phyloP scores from a whole-genome alignment of 768 basidiomycete species.

The Brasilioporus rufonigricans region DNA sequence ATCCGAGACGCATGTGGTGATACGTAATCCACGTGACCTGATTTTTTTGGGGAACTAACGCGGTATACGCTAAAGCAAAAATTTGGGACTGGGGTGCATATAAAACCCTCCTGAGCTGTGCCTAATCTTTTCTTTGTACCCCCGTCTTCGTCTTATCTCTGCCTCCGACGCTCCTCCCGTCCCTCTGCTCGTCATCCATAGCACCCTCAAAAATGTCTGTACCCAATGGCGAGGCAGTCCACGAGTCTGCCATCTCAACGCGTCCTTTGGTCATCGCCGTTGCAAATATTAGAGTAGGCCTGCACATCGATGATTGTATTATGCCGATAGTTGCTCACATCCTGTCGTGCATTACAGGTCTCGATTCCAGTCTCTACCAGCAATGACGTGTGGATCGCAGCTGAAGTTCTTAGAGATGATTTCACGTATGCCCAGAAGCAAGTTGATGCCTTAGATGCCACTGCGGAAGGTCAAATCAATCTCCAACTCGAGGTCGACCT shows the following conservation, averaged over 20 bases:
- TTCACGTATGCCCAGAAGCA: slow-evolving; percentile 67
- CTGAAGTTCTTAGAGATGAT: slow-evolving; percentile 88
- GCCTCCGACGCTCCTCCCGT: neutral
- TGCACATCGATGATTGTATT: slow-evolving; percentile 8
- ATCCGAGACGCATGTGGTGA: slow-evolving; percentile 2
- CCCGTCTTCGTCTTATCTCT: neutral
- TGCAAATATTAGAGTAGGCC: slow-evolving; percentile 35
- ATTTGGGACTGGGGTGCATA: slow-evolving; percentile 33
- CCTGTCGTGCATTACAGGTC: slow-evolving; percentile 44
- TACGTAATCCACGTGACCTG: slow-evolving; percentile 31
- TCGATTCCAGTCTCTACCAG: slow-evolving; percentile 85
- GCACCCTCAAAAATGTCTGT: slow-evolving; percentile 31
- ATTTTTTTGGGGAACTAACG: slow-evolving; percentile 29
- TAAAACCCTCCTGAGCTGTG: slow-evolving; percentile 14
- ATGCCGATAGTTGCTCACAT: slow-evolving; percentile 3
- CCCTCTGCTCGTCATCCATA: slow-evolving; percentile 5
- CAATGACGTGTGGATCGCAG: slow-evolving; percentile 84
- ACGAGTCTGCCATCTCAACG: slow-evolving; percentile 31
- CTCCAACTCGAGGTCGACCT: slow-evolving; percentile 74
- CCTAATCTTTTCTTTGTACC: slow-evolving; percentile 7
- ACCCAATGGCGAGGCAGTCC: slow-evolving; percentile 30
- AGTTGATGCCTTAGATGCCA: slow-evolving; percentile 54
- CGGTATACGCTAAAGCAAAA: slow-evolving; percentile 25
- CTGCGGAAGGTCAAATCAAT: slow-evolving; percentile 49
- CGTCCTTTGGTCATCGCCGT: slow-evolving; percentile 36